phyloP scores from a whole-genome alignment of 2,329 filamentous ascomycete species.

The Trichophyton schoenleinii region DNA sequence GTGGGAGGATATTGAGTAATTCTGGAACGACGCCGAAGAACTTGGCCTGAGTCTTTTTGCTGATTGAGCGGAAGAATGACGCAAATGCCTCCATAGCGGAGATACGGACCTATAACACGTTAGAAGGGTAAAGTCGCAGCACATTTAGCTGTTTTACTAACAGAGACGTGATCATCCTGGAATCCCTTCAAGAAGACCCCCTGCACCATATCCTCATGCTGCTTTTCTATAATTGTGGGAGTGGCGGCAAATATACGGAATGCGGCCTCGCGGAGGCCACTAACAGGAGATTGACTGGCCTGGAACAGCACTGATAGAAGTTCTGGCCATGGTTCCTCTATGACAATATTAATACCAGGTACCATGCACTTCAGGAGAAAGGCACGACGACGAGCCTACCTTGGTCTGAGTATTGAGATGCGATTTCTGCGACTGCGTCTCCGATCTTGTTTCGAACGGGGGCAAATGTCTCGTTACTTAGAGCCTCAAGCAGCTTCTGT shows the following conservation, averaged over 20 bases:
- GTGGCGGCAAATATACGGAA: conserved; percentile 94
- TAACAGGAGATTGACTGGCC: conserved; percentile 72
- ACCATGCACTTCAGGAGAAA: neutral
- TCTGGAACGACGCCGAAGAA: conserved; percentile 81
- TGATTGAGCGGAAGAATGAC: conserved; percentile 83
- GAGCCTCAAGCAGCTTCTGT: conserved; percentile 65
- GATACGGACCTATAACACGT: conserved; percentile 57
- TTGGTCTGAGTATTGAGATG: conserved; percentile 85
- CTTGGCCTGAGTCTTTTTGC: conserved; percentile 76
- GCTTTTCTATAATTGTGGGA: conserved; percentile 87
- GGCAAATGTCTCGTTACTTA: conserved; percentile 59
- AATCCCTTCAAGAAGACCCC: conserved; percentile 85
- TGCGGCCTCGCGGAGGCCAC: conserved; percentile 77
- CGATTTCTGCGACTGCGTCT: conserved; percentile 92
- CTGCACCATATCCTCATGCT: conserved; percentile 83
- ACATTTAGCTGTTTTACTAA: conserved; percentile 28
- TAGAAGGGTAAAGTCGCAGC: conserved; percentile 8
- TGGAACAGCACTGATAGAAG: conserved; percentile 76
- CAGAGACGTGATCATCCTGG: conserved; percentile 70
- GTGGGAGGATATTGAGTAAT: conserved; percentile 85
- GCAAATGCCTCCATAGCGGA: conserved; percentile 95
- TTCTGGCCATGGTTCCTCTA: conserved; percentile 80
- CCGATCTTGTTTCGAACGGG: conserved; percentile 87
- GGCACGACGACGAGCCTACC: conserved; percentile 43
- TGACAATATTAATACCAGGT: conserved; percentile 10